Percentiles rank a stretch among this genome's conserved stretches.
Conservation (phyloP, 2,329 filamentous ascomycete genomes). For the Claviceps sp. region DNA sequence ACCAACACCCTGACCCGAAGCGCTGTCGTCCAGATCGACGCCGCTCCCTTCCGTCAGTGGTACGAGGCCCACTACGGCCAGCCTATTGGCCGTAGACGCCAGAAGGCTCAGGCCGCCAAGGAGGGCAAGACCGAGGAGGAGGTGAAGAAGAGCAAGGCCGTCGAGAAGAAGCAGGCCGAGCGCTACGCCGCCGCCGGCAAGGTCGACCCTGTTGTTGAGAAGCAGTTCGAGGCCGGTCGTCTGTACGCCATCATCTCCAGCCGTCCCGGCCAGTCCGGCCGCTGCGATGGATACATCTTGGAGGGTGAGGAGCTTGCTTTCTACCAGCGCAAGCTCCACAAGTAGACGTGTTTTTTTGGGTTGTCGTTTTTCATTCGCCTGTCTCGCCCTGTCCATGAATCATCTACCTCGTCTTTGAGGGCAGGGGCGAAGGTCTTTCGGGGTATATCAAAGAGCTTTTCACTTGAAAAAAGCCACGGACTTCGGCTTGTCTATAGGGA, state of each 20-base stretch:
- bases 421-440: no score
- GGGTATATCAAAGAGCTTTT: no score
- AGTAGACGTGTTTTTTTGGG: constrained; percentile 47
- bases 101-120: constrained; percentile 56
- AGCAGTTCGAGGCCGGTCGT: constrained; percentile 98
- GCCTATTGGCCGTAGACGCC: constrained; percentile 76
- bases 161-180: constrained; percentile 92
- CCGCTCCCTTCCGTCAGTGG: constrained; percentile 98
- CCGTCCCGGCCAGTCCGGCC: constrained; percentile 92
- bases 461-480: neutral
- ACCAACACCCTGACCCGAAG: constrained; percentile 99
- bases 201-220: constrained; percentile 85
- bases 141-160: constrained; percentile 85
- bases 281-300: constrained; percentile 92
- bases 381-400: no score
- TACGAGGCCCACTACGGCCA: constrained; percentile 99
- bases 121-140: constrained; percentile 53
- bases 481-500: neutral
- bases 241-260: constrained; percentile 87
- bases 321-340: constrained; percentile 99
- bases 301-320: constrained; percentile 99
- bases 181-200: constrained; percentile 76
- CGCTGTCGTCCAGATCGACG: constrained; percentile 97
- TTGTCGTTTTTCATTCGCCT: neutral
- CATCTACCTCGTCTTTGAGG: no score